Evolutionary conservation across 2,329 filamentous ascomycete genomes (phyloP).

Genomic region (Pleomassaria siparia): DNA sequence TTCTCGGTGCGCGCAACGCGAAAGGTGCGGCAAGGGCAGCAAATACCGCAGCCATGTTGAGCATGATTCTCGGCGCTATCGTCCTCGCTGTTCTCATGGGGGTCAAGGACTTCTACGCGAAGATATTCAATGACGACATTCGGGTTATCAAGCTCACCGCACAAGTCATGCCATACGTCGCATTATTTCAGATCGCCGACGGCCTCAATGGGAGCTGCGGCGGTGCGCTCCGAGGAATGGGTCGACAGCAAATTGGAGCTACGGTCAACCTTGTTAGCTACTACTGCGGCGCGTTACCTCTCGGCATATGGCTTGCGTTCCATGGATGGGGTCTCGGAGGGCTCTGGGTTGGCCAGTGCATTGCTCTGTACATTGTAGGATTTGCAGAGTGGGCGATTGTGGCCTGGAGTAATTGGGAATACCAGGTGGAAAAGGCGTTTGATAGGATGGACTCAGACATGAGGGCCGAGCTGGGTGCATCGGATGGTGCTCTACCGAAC

Average conservation of each 20-base stretch:
- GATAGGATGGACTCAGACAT: slow-evolving; percentile 61
- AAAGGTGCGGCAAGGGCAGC: slow-evolving; percentile 70
- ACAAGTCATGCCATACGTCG: slow-evolving; percentile 80
- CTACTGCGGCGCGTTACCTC: slow-evolving; percentile 76
- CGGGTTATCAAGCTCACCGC: slow-evolving; percentile 72
- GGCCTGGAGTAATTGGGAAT: slow-evolving; percentile 73
- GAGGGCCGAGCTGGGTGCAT: slow-evolving; percentile 42
- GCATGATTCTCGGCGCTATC: slow-evolving; percentile 65
- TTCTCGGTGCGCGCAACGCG: slow-evolving; percentile 69
- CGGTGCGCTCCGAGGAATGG: slow-evolving; percentile 79
- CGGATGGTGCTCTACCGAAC: slow-evolving; percentile 21
- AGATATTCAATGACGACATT: slow-evolving; percentile 78
- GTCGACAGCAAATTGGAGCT: slow-evolving; percentile 81
- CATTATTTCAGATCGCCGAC: slow-evolving; percentile 87
- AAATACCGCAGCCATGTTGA: slow-evolving; percentile 73
- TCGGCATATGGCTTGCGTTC: slow-evolving; percentile 83
- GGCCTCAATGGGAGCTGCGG: slow-evolving; percentile 84
- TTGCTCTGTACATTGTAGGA: slow-evolving; percentile 72
- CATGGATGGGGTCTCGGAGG: slow-evolving; percentile 81
- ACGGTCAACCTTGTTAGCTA: slow-evolving; percentile 81
- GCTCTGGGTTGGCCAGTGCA: slow-evolving; percentile 81
- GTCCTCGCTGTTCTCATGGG: slow-evolving; percentile 71
- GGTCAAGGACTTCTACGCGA: slow-evolving; percentile 71
- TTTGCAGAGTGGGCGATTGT: slow-evolving; percentile 78
- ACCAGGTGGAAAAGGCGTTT: slow-evolving; percentile 71